Evolutionary conservation across 2,329 filamentous ascomycete species (phyloP).

Genomic region (Dichotomopilus funicola): DNA sequence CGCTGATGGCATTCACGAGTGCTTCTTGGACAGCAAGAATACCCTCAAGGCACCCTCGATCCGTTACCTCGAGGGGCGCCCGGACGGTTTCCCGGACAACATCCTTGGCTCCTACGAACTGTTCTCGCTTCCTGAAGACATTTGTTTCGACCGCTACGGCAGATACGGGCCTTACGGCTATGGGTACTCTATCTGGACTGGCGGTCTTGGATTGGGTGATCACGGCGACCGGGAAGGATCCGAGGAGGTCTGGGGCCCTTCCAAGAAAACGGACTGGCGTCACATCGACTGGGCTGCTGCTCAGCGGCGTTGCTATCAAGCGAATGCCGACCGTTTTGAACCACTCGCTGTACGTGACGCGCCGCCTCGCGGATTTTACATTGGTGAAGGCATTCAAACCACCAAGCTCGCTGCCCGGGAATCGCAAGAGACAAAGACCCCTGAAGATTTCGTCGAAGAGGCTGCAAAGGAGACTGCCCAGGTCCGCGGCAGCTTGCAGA

Average conservation of each 20-base stretch:
- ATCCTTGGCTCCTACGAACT: slow-evolving; percentile 82
- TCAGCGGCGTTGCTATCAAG: slow-evolving; percentile 65
- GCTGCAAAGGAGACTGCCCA: slow-evolving; percentile 33
- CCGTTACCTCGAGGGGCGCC: slow-evolving; percentile 69
- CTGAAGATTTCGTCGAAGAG: slow-evolving; percentile 6
- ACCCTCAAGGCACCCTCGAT: slow-evolving; percentile 62
- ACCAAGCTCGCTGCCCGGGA: slow-evolving; percentile 26
- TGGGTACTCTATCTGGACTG: slow-evolving; percentile 72
- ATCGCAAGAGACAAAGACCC: slow-evolving; percentile 3
- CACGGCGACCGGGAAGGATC: slow-evolving; percentile 75
- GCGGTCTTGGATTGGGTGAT: slow-evolving; percentile 79
- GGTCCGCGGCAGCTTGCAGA: slow-evolving; percentile 18
- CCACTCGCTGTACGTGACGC: slow-evolving; percentile 35
- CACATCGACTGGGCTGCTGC: slow-evolving; percentile 71
- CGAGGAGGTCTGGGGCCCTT: slow-evolving; percentile 69
- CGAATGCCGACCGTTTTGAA: slow-evolving; percentile 66
- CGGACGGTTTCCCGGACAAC: slow-evolving; percentile 76
- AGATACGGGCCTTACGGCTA: slow-evolving; percentile 83
- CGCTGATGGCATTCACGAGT: slow-evolving; percentile 59
- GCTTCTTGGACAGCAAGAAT: slow-evolving; percentile 66
- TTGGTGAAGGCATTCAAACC: slow-evolving; percentile 32
- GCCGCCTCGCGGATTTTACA: slow-evolving; percentile 45
- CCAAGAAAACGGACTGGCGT: slow-evolving; percentile 68
- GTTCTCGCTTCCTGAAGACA: slow-evolving; percentile 69
- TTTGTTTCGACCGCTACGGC: slow-evolving; percentile 91